Percentiles rank a stretch among this genome's conserved stretches.
These are phyloP conservation scores for Papilionanthe hybrid DNA, from an alignment of 116 monocot genomes.

Conservation along the genomic window DNA sequence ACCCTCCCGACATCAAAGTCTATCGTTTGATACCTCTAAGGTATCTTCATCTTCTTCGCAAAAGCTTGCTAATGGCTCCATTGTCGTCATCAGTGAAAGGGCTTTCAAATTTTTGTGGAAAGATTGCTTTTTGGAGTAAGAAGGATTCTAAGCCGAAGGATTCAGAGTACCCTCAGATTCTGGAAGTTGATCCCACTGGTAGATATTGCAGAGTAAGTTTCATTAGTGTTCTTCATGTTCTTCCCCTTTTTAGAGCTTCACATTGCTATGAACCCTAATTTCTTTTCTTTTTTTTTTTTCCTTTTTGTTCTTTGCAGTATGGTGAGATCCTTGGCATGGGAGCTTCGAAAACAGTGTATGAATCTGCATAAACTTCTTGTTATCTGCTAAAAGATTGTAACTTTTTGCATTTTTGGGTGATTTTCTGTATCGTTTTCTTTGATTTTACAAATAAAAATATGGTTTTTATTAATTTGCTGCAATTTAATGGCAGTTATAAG, in stretches of 20 bases:
- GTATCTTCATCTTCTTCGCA: not conserved
- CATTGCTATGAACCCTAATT: not conserved
- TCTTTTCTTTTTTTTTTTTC: no score
- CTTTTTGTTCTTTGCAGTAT: constrained; percentile 28
- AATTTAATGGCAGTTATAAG: constrained; percentile 30
- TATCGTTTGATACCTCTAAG: not conserved
- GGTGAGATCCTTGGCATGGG: constrained; percentile 60
- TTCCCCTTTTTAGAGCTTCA: not conserved
- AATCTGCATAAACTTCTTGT: not conserved
- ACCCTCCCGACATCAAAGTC: not conserved
- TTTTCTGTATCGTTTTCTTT: not conserved
- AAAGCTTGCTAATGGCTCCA: not conserved
- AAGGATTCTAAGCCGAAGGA: constrained; percentile 1
- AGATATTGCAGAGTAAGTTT: constrained; percentile 22
- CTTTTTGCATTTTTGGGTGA: not conserved
- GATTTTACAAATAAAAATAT: not conserved
- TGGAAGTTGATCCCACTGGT: constrained; percentile 27
- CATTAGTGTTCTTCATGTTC: not conserved
- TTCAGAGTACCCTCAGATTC: constrained; percentile 13
- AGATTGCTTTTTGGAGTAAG: not conserved
- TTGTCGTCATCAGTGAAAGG: not conserved
- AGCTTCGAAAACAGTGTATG: constrained; percentile 63
- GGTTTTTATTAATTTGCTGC: not conserved
- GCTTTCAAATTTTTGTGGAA: not conserved
- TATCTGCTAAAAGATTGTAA: not conserved